Conservation (phyloP, 192 early-diverging fungal species). For the Entophlyctis luteolus region DNA sequence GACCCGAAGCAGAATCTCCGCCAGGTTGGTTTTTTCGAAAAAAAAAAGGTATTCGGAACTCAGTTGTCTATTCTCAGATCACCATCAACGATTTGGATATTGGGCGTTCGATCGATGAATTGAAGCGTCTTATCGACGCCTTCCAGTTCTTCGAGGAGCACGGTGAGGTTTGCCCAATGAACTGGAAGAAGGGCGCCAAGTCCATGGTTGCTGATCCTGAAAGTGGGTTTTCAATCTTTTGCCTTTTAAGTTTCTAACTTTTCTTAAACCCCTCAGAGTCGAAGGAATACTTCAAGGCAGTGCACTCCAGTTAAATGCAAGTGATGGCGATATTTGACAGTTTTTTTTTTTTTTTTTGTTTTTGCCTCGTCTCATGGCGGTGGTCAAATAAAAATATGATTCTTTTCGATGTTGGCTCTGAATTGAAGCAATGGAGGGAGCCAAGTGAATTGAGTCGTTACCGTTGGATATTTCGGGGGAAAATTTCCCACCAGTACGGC, state of each 20-base stretch:
- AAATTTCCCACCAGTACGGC: no score
- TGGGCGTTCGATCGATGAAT: slow-evolving; percentile 63
- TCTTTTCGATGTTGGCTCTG: neutral
- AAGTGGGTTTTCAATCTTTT: neutral
- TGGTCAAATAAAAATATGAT: no score
- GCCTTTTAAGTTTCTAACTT: neutral
- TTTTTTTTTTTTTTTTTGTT: neutral
- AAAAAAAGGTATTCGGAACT: neutral
- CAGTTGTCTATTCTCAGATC: slow-evolving; percentile 30
- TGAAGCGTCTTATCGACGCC: slow-evolving; percentile 56
- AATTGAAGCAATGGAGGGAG: neutral
- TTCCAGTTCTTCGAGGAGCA: slow-evolving; percentile 57
- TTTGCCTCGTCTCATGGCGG: neutral
- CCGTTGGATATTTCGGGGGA: no score
- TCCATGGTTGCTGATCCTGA: slow-evolving; percentile 48
- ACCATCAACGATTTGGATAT: slow-evolving; percentile 57
- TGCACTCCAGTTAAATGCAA: neutral
- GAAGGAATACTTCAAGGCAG: slow-evolving; percentile 23
- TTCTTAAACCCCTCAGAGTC: neutral
- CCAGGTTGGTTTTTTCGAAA: slow-evolving; percentile 27
- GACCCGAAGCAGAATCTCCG: slow-evolving; percentile 60
- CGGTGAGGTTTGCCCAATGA: slow-evolving; percentile 60
- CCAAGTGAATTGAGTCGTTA: neutral
- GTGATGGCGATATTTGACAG: no score
- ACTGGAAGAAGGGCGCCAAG: slow-evolving; percentile 50